Conservation (phyloP, 1,284 basidiomycete species). For the Marasmius sp. region DNA sequence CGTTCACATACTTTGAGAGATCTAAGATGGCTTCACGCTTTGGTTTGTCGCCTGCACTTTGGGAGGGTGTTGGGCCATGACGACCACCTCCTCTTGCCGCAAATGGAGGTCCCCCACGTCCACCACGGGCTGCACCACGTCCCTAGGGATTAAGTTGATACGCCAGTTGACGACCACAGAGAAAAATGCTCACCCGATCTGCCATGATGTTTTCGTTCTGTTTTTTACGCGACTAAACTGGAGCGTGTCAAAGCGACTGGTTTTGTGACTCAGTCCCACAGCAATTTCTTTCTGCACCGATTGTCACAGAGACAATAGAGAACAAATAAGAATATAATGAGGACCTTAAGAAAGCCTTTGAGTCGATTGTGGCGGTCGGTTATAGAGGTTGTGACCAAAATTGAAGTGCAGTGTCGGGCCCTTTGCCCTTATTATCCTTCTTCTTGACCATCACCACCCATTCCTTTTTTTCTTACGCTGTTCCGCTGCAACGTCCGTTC, state of each 20-base stretch:
- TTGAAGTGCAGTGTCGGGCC: slow-evolving; percentile 4
- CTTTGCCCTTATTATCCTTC: slow-evolving; percentile 7
- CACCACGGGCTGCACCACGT: slow-evolving; percentile 53
- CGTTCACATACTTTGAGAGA: slow-evolving; percentile 91
- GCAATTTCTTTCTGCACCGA: background rate
- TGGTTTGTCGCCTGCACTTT: slow-evolving; percentile 76
- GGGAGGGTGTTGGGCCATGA: slow-evolving; percentile 39
- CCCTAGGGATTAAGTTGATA: slow-evolving; percentile 43
- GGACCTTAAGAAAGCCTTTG: background rate
- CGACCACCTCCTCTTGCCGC: slow-evolving; percentile 36
- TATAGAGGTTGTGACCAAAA: slow-evolving; percentile 1
- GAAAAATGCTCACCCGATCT: slow-evolving; percentile 52
- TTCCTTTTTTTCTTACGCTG: slow-evolving; percentile 7
- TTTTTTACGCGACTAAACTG: background rate
- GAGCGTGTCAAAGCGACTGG: slow-evolving; percentile 1
- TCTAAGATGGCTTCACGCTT: slow-evolving; percentile 96
- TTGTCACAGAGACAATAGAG: background rate
- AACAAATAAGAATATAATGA: background rate
- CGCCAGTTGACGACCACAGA: slow-evolving; percentile 19
- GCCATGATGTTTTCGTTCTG: slow-evolving; percentile 36
- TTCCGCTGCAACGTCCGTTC: slow-evolving; percentile 11
- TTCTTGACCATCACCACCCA: slow-evolving; percentile 12
- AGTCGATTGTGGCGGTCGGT: background rate
- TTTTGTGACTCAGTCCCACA: background rate
- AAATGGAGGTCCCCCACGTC: slow-evolving; percentile 29